Evolutionary conservation across 176 grass and related monocot genomes (phyloP), one percentile per base, ranked within the genome.

Genomic region (Raddia guianensis): DNA sequence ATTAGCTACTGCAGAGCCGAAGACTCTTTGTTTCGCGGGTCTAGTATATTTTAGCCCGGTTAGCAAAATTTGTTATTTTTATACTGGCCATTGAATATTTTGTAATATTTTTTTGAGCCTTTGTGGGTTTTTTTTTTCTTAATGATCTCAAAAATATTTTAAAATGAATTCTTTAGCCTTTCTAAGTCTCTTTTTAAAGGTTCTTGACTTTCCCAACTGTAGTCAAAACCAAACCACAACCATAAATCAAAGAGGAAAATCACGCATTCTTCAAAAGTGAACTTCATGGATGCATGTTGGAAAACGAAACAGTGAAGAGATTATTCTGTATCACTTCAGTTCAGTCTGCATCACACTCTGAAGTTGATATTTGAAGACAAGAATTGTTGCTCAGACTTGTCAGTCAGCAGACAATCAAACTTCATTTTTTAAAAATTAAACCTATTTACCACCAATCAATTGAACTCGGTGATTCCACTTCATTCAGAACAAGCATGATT

Each of bases 361-460:
- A 51, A 51, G 21, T 51, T 34, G 12, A 8, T 51, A 0, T 8
- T 27, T 51, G 12, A 71, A 34, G 68, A 62, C 2, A 12, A 51
- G 20, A 49, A 72, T 72, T 46, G 12, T 33, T 80, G 49, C 12
- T 57, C 37, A 70, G 42, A 57, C 51, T 49, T 57, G 34, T 63
- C 14, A 12, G 12, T 59, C 12, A 70, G 6, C 8, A 10, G 71
- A 3, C 12, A 73, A 55, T 15, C 5, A 1, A 73, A 46, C 12
- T 32, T 6, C 6, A 2, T 46, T 19, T 18, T 67, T 67, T 48
- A 5, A n/a, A 0, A 10, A 3, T 10, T 42, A 45, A 42, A 40
- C 12, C 34, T 66, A n/a, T 63, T 21, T 49, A 5, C 11, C 12
- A 63, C 45, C 59, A 50, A 21, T 13, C 18, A n/a, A 18, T 44